These are phyloP conservation scores for Warburgia ugandensis DNA, from an alignment of 164 flowering plant species.

Conservation along the genomic window DNA sequence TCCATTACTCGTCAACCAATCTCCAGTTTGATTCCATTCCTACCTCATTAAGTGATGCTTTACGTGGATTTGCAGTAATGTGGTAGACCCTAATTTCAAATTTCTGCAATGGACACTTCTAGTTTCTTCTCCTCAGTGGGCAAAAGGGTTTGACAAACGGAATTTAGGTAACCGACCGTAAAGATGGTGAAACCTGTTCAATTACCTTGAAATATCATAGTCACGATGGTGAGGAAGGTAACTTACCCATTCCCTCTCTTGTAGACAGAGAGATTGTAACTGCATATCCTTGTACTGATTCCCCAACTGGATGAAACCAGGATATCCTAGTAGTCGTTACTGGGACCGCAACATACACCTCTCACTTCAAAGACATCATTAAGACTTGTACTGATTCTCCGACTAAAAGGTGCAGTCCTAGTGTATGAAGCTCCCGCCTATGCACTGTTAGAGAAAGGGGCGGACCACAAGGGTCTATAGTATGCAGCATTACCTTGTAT, in stretches of 20 bases:
- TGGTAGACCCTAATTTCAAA: no score
- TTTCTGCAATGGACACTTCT: no score
- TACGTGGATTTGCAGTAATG: no score
- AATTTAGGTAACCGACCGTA: slow-evolving; percentile 58
- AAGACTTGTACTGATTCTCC: no score
- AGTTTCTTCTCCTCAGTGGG: slow-evolving; percentile 40
- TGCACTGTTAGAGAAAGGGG: no score
- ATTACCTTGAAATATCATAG: slow-evolving; percentile 82
- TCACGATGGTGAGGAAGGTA: slow-evolving; percentile 92
- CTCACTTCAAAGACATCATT: slow-evolving; percentile 63
- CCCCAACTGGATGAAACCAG: slow-evolving; percentile 13
- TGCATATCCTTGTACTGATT: slow-evolving; percentile 4
- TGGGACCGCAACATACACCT: slow-evolving; percentile 73
- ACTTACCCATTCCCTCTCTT: slow-evolving; percentile 4
- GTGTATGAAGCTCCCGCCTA: no score
- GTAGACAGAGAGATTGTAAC: background rate
- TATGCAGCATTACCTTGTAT: no score
- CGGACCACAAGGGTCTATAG: no score
- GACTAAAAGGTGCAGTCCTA: no score
- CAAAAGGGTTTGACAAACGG: slow-evolving; percentile 73
- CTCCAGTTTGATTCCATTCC: no score
- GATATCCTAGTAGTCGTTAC: slow-evolving; percentile 84
- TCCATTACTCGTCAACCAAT: no score
- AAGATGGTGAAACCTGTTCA: slow-evolving; percentile 56
- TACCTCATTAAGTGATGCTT: no score